Evolutionary conservation across 2,329 filamentous ascomycete genomes (phyloP), one percentile per base, ranked within the genome.

Genomic region (Colletotrichum spaethianum): DNA sequence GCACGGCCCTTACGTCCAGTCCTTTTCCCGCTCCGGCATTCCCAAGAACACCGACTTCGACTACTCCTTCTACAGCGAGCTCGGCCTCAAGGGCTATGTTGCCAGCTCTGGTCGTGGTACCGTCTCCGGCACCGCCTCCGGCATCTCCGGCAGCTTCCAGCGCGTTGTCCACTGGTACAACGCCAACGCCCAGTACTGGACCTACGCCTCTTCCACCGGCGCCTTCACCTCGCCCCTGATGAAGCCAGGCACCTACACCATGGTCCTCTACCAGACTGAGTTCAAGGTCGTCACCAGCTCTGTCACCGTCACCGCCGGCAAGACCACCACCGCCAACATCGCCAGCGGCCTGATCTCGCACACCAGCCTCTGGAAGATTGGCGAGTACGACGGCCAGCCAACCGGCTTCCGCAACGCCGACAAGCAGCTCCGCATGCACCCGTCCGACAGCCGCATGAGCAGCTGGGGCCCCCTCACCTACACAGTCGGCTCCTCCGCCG

Each of bases 171-270:
- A 93, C 80, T 93, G 91, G 91, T 89, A 87, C 80, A 93, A 93
- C 79, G 78, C 78, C 38, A 83, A 83, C 7, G 88, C 89, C 0
- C 91, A 93, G 77, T 93, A 93, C 83, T 93, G 91, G 91, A 81
- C 86, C 7, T 89, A 89, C 70, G 87, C 89, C 26, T 83, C 83
- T 11, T 85, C 85, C 28, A 82, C 80, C 55, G 90, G 90, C 12
- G 83, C 82, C 16, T 93, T 91, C 80, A 91, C 86, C 3, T 92
- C 90, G 0, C 91, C 91, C 0, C 82, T 86, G 67, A 93, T 93
- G 91, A 91, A 90, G 76, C 88, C 90, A 0, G 91, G 91, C 38
- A 91, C 88, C 0, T 93, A 93, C 81, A 92, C 89, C n/a, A 91
- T 92, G 86, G 87, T 91, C 5, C 85, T 93, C 46, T 91, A 91